A percentile compares a stretch with the other conserved stretches of the same genome.
These are phyloP conservation scores for Babesia caballi DNA, from an alignment of 169 alveolate genomes.

Conservation along the genomic window DNA sequence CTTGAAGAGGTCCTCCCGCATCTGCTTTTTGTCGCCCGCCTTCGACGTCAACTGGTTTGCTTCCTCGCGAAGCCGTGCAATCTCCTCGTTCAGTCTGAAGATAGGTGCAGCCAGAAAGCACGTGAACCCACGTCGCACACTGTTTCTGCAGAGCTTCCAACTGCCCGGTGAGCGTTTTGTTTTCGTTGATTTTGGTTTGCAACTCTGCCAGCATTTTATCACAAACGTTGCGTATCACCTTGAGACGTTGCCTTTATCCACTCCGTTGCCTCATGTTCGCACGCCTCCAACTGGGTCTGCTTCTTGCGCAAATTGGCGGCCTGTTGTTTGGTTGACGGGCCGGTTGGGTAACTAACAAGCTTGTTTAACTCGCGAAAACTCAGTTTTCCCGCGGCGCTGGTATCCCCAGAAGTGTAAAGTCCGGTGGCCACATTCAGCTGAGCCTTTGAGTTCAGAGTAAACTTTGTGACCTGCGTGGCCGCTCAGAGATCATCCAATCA, in stretches of 20 bases:
- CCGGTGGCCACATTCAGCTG: neutral
- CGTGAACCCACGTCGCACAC: neutral
- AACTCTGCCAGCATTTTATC: neutral
- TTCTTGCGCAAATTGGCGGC: neutral
- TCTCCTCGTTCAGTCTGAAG: neutral
- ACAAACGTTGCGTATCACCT: too few species aligned
- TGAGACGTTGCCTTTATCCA: neutral
- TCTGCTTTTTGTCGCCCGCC: constrained; percentile 8
- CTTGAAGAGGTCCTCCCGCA: neutral
- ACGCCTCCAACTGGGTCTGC: neutral
- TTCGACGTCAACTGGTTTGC: neutral
- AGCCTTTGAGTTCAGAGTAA: neutral
- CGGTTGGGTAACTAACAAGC: neutral
- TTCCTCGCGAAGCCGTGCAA: constrained; percentile 4
- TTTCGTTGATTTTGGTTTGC: neutral
- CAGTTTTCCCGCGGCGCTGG: neutral
- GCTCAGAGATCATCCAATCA: neutral
- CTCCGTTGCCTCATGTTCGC: neutral
- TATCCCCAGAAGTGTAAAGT: neutral
- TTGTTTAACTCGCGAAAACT: neutral
- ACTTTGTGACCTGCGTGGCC: neutral
- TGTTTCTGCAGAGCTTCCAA: neutral
- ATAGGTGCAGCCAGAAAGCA: neutral
- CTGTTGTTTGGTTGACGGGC: neutral
- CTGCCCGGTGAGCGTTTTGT: neutral